Base-by-base conservation (phyloP, 1,284 basidiomycete species). In the Thelephora terrestris region DNA sequence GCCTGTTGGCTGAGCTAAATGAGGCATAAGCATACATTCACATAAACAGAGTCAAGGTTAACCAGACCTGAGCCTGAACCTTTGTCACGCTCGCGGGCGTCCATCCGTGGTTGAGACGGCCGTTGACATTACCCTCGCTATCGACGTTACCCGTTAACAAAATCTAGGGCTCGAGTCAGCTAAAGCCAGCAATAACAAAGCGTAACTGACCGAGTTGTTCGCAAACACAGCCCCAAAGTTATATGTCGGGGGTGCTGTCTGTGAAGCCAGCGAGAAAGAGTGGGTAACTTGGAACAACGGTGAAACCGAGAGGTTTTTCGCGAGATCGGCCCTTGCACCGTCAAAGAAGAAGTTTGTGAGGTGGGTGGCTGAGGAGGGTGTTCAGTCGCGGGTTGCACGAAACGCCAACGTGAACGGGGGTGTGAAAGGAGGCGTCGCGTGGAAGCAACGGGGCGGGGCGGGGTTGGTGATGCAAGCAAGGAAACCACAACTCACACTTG, bases 271-370 rank as follows among this genome's bases (percentile, higher is more conserved):
- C 49, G 85, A 76, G 70, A 99, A 98, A 37, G 92, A 91, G 67
- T 99, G 96, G 51, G 93, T 94, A 61, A 98, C 88, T 74, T 98
- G 94, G 81, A 99, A 99, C 49, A 91, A 84, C 27, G 96, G 96
- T 68, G 84, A 92, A 65, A 89, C 78, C 49, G 91, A 96, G 57
- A 99, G 74, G 56, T 81, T 86, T 73, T 99, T 99, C 52, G 91
- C 88, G 58, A 99, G 74, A 71, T 99, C 96, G 45, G 96, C 96
- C 58, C 94, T 79, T 38, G 78, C 95, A 55, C 96, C 96, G 73
- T 99, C 96, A 66, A 98, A 99, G 64, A 94, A 82, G 70, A 87
- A 95, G 75, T 97, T 97, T 53, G 84, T 87, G 53, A 97, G 70
- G 64, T 92, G 91, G 17, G 92, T 95, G 53, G 80, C 91, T 95